Conservation (phyloP, 2,329 filamentous ascomycete species). For the Penicillium sp. region DNA sequence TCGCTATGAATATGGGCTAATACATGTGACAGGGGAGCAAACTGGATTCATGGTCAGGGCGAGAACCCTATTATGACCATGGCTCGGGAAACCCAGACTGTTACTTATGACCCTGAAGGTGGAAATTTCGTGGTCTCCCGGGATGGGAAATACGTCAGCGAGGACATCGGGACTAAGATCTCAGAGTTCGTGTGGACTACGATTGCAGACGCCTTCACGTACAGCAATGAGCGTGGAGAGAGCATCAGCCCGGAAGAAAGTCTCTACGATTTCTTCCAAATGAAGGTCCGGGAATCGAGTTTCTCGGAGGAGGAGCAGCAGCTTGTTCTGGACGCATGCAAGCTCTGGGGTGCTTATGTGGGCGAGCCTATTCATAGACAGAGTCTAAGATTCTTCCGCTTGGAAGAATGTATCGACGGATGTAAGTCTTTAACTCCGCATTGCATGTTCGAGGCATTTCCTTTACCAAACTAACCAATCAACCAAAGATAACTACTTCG, state of each 20-base stretch:
- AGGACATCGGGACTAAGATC: constrained; percentile 32
- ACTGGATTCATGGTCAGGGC: constrained; percentile 65
- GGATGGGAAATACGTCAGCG: constrained; percentile 45
- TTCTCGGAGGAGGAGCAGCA: constrained; percentile 45
- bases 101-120: constrained; percentile 55
- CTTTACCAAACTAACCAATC: not conserved
- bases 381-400: constrained; percentile 64
- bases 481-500: constrained; percentile 60
- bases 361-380: constrained; percentile 61
- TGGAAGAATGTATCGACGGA: constrained; percentile 67
- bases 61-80: constrained; percentile 60
- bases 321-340: constrained; percentile 55
- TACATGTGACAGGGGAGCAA: constrained; percentile 52
- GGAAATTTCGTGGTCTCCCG: constrained; percentile 50
- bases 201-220: constrained; percentile 60
- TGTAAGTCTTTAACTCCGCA: constrained; percentile 35
- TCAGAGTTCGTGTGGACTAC: constrained; percentile 56
- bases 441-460: not conserved
- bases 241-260: constrained; percentile 54
- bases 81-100: constrained; percentile 54
- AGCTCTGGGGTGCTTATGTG: constrained; percentile 66
- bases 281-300: constrained; percentile 46
- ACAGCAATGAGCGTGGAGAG: constrained; percentile 55
- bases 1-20: not conserved
- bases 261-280: constrained; percentile 58